Percentiles rank a stretch among this genome's conserved stretches.
Evolutionary conservation across 1,284 basidiomycete genomes (phyloP).

Genomic region (Sporisorium exsertum): DNA sequence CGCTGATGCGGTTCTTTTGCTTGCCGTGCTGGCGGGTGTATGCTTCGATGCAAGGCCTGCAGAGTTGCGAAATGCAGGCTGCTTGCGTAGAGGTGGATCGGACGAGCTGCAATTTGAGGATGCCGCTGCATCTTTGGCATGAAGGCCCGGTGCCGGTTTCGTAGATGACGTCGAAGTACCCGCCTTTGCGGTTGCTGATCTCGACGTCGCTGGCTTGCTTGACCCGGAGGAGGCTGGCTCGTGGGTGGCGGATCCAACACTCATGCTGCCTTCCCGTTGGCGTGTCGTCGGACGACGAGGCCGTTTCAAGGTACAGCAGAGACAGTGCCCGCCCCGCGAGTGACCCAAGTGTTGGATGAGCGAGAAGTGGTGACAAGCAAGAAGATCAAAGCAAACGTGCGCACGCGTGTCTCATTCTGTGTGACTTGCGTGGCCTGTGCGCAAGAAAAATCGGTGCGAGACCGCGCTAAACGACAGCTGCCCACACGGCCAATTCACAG

Average conservation of each 20-base stretch:
- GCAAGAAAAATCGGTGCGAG: no score
- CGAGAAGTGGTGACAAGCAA: not conserved
- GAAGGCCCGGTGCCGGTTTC: not conserved
- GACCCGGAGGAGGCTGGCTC: not conserved
- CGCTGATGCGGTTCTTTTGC: not conserved
- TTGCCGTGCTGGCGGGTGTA: not conserved
- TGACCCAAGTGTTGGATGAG: not conserved
- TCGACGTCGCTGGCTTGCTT: not conserved
- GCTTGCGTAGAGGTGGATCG: constrained; percentile 10
- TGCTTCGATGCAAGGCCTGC: not conserved
- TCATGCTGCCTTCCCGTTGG: not conserved
- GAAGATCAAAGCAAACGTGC: not conserved
- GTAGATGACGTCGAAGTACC: not conserved
- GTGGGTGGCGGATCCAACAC: not conserved
- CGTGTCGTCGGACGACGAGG: not conserved
- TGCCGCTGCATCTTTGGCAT: not conserved
- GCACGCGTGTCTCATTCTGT: not conserved
- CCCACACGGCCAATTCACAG: constrained; percentile 5
- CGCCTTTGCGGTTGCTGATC: not conserved
- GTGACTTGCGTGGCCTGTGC: not conserved
- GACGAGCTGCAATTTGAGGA: constrained; percentile 1
- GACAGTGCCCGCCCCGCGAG: no score
- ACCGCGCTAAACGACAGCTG: not conserved
- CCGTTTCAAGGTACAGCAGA: not conserved
- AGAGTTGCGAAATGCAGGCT: constrained; percentile 7